phyloP scores from a whole-genome alignment of 192 early-diverging fungal genomes.

The Spizellomyces punctatus region DNA sequence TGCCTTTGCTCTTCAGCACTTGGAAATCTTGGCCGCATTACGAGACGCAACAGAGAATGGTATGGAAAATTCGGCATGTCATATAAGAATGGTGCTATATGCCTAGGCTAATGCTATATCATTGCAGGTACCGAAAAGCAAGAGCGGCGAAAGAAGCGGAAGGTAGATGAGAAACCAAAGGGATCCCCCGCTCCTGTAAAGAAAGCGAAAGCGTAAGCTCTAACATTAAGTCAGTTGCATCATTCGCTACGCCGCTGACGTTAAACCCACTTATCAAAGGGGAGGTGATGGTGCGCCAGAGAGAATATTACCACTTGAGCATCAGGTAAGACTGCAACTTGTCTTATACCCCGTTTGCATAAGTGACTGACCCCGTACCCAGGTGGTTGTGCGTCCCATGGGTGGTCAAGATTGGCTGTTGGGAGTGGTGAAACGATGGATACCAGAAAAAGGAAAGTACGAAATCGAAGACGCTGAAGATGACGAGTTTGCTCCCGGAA shows the following conservation, averaged over 20 bases:
- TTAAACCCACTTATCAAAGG: not conserved
- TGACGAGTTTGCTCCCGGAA: conserved; percentile 35
- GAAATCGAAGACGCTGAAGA: conserved; percentile 52
- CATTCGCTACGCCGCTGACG: not conserved
- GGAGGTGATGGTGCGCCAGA: not conserved
- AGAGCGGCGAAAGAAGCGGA: conserved; percentile 34
- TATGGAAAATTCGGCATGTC: not conserved
- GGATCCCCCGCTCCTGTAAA: not conserved
- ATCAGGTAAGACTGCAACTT: conserved; percentile 6
- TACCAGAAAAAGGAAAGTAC: conserved; percentile 46
- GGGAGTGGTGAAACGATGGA: conserved; percentile 36
- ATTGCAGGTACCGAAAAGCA: conserved; percentile 22
- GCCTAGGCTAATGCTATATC: not conserved
- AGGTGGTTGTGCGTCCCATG: conserved; percentile 38
- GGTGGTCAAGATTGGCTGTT: conserved; percentile 45
- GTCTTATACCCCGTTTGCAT: not conserved
- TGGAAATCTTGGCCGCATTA: conserved; percentile 17
- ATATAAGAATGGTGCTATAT: no score
- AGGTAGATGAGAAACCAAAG: conserved; percentile 29
- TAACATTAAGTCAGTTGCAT: not conserved
- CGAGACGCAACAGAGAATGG: conserved; percentile 31
- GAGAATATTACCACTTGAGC: not conserved
- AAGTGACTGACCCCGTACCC: not conserved
- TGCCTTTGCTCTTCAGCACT: conserved; percentile 2
- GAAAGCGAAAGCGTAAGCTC: conserved; percentile 18